These are phyloP conservation scores for Phytophthora lateralis DNA, from an alignment of 352 stramenopile genomes.

Conservation along the genomic window DNA sequence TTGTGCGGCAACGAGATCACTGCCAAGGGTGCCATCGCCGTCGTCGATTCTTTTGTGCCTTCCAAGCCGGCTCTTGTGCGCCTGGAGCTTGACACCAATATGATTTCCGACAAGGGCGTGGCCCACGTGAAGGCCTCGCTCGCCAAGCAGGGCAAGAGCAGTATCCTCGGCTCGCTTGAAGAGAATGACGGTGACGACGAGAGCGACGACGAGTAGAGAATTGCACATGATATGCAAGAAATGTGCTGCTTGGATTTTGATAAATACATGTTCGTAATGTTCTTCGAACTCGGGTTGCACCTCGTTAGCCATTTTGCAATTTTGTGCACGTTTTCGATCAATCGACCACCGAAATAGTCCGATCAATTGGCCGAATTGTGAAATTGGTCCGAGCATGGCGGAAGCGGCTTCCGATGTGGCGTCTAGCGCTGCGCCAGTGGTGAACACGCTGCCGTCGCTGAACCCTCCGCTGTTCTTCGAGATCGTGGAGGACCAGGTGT, in stretches of 20 bases:
- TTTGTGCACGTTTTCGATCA: too few relatives aligned
- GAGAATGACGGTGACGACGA: conserved; percentile 86
- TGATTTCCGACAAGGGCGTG: conserved; percentile 77
- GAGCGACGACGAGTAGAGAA: conserved; percentile 43
- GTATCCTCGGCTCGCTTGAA: conserved; percentile 72
- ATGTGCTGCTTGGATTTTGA: conserved; percentile 12
- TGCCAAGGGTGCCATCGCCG: conserved; percentile 63
- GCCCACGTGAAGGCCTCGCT: conserved; percentile 49
- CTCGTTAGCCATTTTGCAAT: too few relatives aligned
- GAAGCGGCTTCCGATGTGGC: conserved; percentile 25
- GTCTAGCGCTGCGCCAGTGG: conserved; percentile 26
- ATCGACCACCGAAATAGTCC: not conserved
- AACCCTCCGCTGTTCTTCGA: conserved; percentile 89
- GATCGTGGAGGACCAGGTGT: conserved; percentile 87
- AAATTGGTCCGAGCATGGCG: conserved; percentile 14
- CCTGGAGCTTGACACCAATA: conserved; percentile 74
- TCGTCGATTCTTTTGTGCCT: conserved; percentile 53
- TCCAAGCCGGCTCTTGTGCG: conserved; percentile 45
- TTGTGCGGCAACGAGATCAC: conserved; percentile 81
- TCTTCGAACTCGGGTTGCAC: too few relatives aligned
- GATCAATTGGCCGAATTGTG: not conserved
- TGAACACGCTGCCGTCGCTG: conserved; percentile 70
- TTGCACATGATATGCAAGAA: not conserved
- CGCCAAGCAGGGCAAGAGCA: conserved; percentile 46
- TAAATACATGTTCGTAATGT: not conserved